Conservation (phyloP, 1,139 yeast genomes). For the Pichia sp. region DNA sequence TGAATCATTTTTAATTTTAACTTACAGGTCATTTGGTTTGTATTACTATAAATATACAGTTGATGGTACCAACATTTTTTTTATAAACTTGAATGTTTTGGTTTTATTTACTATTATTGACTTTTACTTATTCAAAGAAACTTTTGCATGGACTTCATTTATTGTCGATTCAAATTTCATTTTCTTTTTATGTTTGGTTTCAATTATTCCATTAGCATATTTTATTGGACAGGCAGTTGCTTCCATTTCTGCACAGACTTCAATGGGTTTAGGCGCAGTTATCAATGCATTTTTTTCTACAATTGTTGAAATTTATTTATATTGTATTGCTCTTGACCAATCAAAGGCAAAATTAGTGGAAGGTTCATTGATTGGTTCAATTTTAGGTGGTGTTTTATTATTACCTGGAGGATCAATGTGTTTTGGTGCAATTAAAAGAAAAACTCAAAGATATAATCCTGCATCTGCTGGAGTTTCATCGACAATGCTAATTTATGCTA, state of each 20-base stretch:
- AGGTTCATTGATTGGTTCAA: constrained; percentile 95
- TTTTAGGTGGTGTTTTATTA: constrained; percentile 83
- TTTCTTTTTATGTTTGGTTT: constrained; percentile 69
- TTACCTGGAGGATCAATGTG: constrained; percentile 96
- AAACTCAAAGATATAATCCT: constrained; percentile 93
- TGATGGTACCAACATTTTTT: constrained; percentile 91
- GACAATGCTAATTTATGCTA: constrained; percentile 87
- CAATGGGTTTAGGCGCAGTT: constrained; percentile 99
- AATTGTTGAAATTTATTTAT: constrained; percentile 84
- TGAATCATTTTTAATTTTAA: constrained; percentile 57
- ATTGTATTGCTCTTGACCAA: constrained; percentile 84
- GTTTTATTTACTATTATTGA: constrained; percentile 82
- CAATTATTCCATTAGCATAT: constrained; percentile 90
- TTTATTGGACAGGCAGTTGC: constrained; percentile 99
- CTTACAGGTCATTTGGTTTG: constrained; percentile 85
- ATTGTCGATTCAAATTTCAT: constrained; percentile 57
- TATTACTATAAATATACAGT: constrained; percentile 94
- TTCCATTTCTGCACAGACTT: constrained; percentile 94
- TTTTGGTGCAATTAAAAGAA: constrained; percentile 86
- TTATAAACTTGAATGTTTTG: constrained; percentile 72
- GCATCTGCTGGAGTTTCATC: constrained; percentile 96
- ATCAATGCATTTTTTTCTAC: constrained; percentile 97
- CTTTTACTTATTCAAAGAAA: constrained; percentile 56
- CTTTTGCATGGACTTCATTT: constrained; percentile 40
- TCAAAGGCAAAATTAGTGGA: constrained; percentile 87